Evolutionary conservation across 2,329 filamentous ascomycete species (phyloP).

Genomic region (Calonectria pteridis): DNA sequence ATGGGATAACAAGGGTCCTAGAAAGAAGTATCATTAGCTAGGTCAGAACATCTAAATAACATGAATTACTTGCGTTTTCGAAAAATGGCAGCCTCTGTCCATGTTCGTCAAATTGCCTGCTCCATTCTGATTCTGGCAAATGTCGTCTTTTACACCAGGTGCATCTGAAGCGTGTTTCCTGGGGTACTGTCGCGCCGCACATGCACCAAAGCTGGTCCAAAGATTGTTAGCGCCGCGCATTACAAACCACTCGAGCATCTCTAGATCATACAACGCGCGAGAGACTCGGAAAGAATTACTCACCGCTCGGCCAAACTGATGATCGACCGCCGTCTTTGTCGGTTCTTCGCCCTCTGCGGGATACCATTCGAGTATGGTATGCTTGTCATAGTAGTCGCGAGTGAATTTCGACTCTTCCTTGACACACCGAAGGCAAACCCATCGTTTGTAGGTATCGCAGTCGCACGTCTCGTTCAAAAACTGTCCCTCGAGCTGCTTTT

Average conservation of each 20-base stretch:
- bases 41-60: not conserved
- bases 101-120: not conserved
- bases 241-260: too few relatives aligned
- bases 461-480: constrained; percentile 28
- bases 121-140: constrained; percentile 26
- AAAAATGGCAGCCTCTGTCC: constrained; percentile 27
- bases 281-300: not conserved
- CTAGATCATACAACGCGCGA: not conserved
- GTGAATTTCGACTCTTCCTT: not conserved
- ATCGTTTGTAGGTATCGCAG: constrained; percentile 30
- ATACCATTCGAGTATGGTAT: not conserved
- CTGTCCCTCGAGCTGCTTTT: not conserved
- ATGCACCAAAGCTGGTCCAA: constrained; percentile 30
- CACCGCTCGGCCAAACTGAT: constrained; percentile 12
- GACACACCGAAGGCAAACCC: constrained; percentile 21
- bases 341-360: not conserved
- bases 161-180: constrained; percentile 5
- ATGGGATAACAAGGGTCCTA: not conserved
- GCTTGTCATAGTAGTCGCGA: not conserved
- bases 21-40: too few relatives aligned
- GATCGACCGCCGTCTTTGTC: constrained; percentile 11
- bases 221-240: not conserved
- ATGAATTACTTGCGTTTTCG: constrained; percentile 19
- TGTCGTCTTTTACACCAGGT: constrained; percentile 36
- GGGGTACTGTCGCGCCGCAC: constrained; percentile 13